Evolutionary conservation across 306 rosid species (phyloP).

Genomic region (Dryas octopetala): DNA sequence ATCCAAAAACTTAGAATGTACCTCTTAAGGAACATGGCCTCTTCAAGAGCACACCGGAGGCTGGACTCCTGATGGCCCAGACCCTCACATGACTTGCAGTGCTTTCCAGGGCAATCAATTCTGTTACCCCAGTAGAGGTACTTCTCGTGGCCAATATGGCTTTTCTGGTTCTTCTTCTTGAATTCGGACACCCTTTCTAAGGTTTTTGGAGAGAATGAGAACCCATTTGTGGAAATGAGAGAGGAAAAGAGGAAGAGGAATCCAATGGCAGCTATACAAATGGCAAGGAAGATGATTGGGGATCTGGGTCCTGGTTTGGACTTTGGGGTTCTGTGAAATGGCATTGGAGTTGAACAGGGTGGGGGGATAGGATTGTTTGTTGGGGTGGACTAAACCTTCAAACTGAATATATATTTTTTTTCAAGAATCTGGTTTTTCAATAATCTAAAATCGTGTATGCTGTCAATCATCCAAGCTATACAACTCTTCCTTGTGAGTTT

Average conservation of each 20-base stretch:
- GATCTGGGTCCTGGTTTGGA: conserved; percentile 52
- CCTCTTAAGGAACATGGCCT: conserved; percentile 73
- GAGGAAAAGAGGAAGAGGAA: conserved; percentile 49
- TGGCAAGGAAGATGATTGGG: conserved; percentile 34
- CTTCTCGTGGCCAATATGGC: conserved; percentile 36
- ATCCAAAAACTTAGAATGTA: conserved; percentile 5
- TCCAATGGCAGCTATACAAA: conserved; percentile 40
- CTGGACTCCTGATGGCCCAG: conserved; percentile 97
- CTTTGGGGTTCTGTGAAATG: conserved; percentile 41
- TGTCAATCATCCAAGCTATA: neutral
- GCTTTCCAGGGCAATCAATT: conserved; percentile 96
- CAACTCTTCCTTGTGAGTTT: neutral
- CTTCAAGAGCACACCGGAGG: conserved; percentile 94
- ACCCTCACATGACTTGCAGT: conserved; percentile 81
- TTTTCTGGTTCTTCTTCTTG: conserved; percentile 8
- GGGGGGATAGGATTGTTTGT: neutral
- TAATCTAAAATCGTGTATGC: neutral
- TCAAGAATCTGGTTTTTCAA: neutral
- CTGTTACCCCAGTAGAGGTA: conserved; percentile 83
- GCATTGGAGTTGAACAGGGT: conserved; percentile 44
- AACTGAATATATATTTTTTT: neutral
- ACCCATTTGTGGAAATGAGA: conserved; percentile 43
- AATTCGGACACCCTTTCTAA: conserved; percentile 8
- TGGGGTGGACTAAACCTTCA: neutral
- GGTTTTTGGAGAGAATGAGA: conserved; percentile 24